Conservation (phyloP, 148 eudicot genomes). For the Euryodendron excelsum region DNA sequence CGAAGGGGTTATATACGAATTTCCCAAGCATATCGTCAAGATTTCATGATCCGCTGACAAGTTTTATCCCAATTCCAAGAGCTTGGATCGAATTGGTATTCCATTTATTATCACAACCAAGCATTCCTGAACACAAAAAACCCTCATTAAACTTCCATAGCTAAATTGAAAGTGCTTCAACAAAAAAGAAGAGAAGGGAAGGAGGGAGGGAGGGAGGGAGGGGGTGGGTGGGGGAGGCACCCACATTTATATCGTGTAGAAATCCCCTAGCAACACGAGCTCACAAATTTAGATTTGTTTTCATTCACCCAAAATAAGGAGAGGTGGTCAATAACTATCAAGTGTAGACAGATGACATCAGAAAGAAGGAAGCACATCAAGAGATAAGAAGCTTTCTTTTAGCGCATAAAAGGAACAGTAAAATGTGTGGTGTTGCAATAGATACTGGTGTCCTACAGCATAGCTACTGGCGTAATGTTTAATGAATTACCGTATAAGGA, state of each 20-base stretch:
- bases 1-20: background rate
- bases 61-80: background rate
- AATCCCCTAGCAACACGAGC: too few relatives aligned
- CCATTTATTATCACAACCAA: background rate
- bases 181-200: too few relatives aligned
- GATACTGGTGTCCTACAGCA: background rate
- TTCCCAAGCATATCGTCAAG: too few relatives aligned
- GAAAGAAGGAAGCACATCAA: background rate
- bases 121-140: background rate
- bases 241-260: too few relatives aligned
- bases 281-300: too few relatives aligned
- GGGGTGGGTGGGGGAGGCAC: too few relatives aligned
- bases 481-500: slow-evolving; percentile 18
- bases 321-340: too few relatives aligned
- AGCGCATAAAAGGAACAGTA: background rate
- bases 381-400: background rate
- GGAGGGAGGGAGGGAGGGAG: too few relatives aligned
- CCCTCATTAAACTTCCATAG: background rate
- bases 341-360: background rate
- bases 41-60: too few relatives aligned
- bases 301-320: too few relatives aligned
- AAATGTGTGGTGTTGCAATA: background rate
- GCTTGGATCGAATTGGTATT: background rate
- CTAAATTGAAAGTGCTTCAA: background rate
- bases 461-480: background rate